These are phyloP conservation scores for Nakazawaea peltata DNA, from an alignment of 805 yeast genomes.

Conservation along the genomic window DNA sequence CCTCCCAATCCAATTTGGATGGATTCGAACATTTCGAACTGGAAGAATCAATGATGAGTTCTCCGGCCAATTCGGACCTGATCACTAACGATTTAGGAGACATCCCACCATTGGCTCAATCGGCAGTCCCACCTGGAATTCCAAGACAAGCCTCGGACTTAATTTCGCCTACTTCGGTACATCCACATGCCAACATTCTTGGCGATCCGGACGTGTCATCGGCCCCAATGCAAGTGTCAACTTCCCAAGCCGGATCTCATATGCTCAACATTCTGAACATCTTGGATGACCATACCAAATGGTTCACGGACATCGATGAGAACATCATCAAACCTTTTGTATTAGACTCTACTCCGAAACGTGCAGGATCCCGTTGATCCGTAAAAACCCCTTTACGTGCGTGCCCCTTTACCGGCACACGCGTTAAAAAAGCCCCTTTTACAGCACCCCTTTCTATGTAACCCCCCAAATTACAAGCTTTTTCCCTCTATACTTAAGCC, in stretches of 20 bases:
- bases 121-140: too few relatives aligned
- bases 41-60: constrained; percentile 16
- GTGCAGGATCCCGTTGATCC: neutral
- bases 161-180: neutral
- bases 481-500: too few relatives aligned
- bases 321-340: constrained; percentile 89
- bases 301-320: constrained; percentile 94
- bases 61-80: constrained; percentile 14
- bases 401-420: too few relatives aligned
- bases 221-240: constrained; percentile 5
- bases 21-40: constrained; percentile 1
- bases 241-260: neutral
- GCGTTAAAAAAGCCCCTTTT: too few relatives aligned
- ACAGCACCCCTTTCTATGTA: too few relatives aligned
- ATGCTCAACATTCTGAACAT: constrained; percentile 19
- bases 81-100: constrained; percentile 31
- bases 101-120: constrained; percentile 17
- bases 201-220: constrained; percentile 8
- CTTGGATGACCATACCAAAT: constrained; percentile 69
- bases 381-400: too few relatives aligned
- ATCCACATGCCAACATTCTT: neutral
- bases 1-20: constrained; percentile 15
- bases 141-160: constrained; percentile 4
- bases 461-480: too few relatives aligned
- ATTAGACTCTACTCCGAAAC: constrained; percentile 40